Conservation (phyloP, 257 asterid species). For the Nicotiana attenuata region DNA sequence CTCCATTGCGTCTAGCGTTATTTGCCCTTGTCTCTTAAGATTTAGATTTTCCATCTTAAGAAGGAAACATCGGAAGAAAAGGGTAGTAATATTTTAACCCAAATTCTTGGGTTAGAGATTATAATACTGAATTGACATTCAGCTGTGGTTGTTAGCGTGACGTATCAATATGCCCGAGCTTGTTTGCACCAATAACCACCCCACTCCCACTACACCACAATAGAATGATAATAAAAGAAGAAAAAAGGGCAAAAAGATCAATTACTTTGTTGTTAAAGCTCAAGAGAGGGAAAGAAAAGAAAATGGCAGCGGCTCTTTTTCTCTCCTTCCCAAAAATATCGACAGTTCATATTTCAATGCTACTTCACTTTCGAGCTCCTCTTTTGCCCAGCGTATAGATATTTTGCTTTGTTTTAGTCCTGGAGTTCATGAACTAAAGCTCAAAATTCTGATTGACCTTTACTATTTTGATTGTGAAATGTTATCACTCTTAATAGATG, state of each 20-base stretch:
- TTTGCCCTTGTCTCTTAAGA: not conserved
- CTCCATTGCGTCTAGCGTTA: not conserved
- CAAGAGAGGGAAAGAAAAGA: not conserved
- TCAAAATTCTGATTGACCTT: not conserved
- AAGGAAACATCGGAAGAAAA: not conserved
- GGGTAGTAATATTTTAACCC: not conserved
- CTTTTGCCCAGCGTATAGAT: not conserved
- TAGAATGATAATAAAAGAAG: not conserved
- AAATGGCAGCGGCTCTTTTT: constrained; percentile 1
- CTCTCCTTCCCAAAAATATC: not conserved
- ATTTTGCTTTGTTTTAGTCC: not conserved
- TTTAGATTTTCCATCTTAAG: not conserved
- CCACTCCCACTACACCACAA: not conserved
- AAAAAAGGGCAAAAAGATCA: not conserved
- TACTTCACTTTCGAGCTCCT: not conserved
- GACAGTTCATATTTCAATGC: not conserved
- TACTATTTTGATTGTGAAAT: not conserved
- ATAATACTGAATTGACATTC: not conserved
- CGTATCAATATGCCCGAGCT: not conserved
- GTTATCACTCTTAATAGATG: not conserved
- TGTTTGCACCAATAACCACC: not conserved
- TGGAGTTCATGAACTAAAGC: not conserved
- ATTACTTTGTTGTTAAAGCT: not conserved
- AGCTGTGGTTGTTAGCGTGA: not conserved
- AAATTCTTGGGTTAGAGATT: not conserved